phyloP scores from a whole-genome alignment of 257 asterid species.

The Handroanthus guayacan region DNA sequence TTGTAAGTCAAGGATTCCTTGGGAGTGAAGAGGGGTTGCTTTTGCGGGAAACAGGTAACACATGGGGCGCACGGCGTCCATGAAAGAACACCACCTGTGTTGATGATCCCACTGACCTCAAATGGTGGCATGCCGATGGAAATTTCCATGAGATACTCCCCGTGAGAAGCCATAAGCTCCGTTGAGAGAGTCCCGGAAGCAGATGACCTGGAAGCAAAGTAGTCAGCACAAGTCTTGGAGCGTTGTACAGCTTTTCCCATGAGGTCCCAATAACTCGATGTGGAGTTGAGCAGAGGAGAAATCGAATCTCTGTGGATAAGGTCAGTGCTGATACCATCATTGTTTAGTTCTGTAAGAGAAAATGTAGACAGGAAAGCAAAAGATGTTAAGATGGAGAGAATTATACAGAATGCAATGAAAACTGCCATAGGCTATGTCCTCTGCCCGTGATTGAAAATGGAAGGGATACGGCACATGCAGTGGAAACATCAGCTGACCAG shows the following conservation, averaged over 20 bases:
- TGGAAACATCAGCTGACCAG: background rate
- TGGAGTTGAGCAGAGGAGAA: conserved; percentile 42
- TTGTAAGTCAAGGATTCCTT: conserved; percentile 40
- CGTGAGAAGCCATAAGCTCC: conserved; percentile 34
- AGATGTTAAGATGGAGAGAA: conserved; percentile 23
- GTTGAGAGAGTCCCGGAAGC: conserved; percentile 37
- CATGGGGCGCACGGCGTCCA: conserved; percentile 65
- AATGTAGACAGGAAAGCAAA: background rate
- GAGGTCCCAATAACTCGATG: conserved; percentile 35
- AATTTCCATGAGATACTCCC: conserved; percentile 56
- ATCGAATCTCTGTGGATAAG: conserved; percentile 51
- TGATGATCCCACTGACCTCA: conserved; percentile 43
- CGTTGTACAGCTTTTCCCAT: conserved; percentile 44
- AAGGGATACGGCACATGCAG: background rate
- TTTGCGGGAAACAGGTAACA: conserved; percentile 40
- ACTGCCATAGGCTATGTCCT: conserved; percentile 19
- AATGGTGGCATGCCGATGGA: conserved; percentile 59
- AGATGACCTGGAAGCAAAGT: conserved; percentile 31
- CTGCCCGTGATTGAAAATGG: background rate
- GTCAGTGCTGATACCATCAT: conserved; percentile 47
- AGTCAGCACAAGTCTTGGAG: conserved; percentile 39
- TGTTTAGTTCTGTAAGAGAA: conserved; percentile 32
- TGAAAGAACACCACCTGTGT: conserved; percentile 48
- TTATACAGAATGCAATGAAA: background rate
- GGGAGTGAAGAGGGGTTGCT: conserved; percentile 41